Percentiles rank a stretch among this genome's conserved stretches.
Conservation (phyloP, 2,329 filamentous ascomycete genomes). For the Talaromyces funiculosus region DNA sequence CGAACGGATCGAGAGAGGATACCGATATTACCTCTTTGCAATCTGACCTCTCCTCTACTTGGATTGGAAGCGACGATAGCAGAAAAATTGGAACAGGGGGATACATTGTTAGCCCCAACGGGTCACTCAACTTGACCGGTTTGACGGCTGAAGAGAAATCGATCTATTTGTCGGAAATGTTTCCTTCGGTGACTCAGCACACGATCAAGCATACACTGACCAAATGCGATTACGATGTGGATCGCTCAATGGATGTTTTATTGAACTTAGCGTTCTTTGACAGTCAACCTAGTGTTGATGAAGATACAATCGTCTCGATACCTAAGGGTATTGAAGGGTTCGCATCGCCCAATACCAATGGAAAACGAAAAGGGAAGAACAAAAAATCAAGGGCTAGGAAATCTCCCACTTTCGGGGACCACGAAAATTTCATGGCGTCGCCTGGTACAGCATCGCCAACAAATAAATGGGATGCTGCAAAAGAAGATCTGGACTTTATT, state of each 20-base stretch:
- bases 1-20: conserved; percentile 36
- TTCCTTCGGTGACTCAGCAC: conserved; percentile 60
- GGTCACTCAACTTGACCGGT: conserved; percentile 24
- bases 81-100: conserved; percentile 3
- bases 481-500: conserved; percentile 57
- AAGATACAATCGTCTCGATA: conserved; percentile 38
- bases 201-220: conserved; percentile 63
- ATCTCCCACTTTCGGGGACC: conserved; percentile 13
- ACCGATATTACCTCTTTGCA: conserved; percentile 49
- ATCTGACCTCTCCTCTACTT: conserved; percentile 39
- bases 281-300: conserved; percentile 52
- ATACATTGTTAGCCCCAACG: conserved; percentile 26
- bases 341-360: conserved; percentile 45
- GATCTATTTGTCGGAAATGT: conserved; percentile 61
- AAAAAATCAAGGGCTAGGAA: conserved; percentile 11
- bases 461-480: conserved; percentile 57
- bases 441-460: conserved; percentile 10
- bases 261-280: conserved; percentile 74
- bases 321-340: conserved; percentile 81
- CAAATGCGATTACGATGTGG: conserved; percentile 62
- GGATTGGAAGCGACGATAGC: conserved; percentile 22
- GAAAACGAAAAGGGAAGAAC: conserved; percentile 25
- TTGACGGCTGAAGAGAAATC: conserved; percentile 55
- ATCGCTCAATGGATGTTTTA: conserved; percentile 69
- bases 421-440: conserved; percentile 10